A percentile compares a stretch with the other conserved stretches of the same genome.
phyloP scores from a whole-genome alignment of 768 basidiomycete species.

The Lyophyllum atratum region DNA sequence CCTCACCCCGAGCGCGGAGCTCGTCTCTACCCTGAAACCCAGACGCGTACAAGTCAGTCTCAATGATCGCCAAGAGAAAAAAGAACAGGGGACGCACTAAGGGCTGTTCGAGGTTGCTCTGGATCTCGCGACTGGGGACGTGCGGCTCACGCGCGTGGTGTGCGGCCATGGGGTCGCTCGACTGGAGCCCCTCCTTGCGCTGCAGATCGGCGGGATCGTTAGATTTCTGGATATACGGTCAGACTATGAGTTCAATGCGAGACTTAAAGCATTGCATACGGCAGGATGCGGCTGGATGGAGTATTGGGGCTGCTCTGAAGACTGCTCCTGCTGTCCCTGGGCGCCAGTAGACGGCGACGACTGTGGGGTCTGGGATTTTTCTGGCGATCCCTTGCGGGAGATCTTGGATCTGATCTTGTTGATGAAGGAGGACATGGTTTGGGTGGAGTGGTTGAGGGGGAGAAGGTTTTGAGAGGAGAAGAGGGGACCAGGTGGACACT shows the following conservation, averaged over 20 bases:
- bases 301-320: conserved; percentile 37
- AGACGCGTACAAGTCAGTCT: background rate
- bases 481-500: background rate
- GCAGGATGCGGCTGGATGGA: conserved; percentile 65
- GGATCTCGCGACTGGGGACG: conserved; percentile 44
- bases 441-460: conserved; percentile 9
- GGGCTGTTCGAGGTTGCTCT: conserved; percentile 48
- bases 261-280: conserved; percentile 31
- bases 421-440: conserved; percentile 25
- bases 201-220: conserved; percentile 61
- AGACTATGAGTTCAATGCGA: background rate
- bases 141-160: conserved; percentile 55
- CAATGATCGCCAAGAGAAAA: background rate
- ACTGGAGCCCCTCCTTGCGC: conserved; percentile 33
- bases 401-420: conserved; percentile 27
- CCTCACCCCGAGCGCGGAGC: conserved; percentile 44
- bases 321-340: too few species aligned
- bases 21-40: conserved; percentile 50
- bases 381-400: conserved; percentile 11
- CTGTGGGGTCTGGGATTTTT: conserved; percentile 1
- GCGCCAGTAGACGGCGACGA: too few species aligned
- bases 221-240: conserved; percentile 41
- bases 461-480: background rate
- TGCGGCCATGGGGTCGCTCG: conserved; percentile 41
- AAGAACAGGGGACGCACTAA: conserved; percentile 35